These are phyloP conservation scores for Ophiostoma ips DNA, from an alignment of 2,329 filamentous ascomycete genomes.

Conservation along the genomic window DNA sequence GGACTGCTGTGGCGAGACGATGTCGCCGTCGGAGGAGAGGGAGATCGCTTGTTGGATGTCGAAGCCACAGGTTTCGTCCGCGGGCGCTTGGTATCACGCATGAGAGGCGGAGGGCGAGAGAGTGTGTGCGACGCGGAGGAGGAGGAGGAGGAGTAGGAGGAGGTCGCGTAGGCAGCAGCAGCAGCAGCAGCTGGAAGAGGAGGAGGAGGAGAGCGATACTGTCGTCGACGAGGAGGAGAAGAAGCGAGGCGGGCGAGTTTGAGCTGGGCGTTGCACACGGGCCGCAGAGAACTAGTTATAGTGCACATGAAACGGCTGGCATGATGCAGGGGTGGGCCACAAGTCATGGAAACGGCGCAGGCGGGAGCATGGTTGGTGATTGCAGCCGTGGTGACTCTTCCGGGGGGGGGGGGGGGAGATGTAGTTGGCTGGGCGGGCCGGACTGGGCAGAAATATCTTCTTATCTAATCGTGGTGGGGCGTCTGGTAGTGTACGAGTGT, in stretches of 20 bases:
- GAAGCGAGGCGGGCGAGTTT: not conserved
- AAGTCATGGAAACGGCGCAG: not conserved
- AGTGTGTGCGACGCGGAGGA: not conserved
- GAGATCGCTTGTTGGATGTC: not conserved
- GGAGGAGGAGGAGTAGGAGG: not conserved
- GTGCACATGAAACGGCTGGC: conserved; percentile 1
- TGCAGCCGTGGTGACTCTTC: conserved; percentile 5
- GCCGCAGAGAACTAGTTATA: not conserved
- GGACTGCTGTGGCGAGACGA: too few species aligned
- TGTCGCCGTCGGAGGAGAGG: not conserved
- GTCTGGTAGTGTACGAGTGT: too few species aligned
- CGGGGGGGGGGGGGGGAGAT: too few species aligned
- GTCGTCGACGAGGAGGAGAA: not conserved
- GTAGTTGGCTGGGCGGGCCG: not conserved
- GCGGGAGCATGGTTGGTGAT: not conserved
- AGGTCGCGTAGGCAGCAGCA: not conserved
- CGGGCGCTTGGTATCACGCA: not conserved
- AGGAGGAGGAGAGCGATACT: not conserved
- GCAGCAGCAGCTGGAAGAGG: not conserved
- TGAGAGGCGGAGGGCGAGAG: not conserved
- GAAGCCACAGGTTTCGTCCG: not conserved
- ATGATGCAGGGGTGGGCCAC: not conserved
- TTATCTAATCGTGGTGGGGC: not conserved
- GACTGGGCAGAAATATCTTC: not conserved
- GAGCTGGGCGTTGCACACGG: not conserved